Base-by-base conservation (phyloP, 129 eudicot genomes). In the Oenanthe sinensis region DNA sequence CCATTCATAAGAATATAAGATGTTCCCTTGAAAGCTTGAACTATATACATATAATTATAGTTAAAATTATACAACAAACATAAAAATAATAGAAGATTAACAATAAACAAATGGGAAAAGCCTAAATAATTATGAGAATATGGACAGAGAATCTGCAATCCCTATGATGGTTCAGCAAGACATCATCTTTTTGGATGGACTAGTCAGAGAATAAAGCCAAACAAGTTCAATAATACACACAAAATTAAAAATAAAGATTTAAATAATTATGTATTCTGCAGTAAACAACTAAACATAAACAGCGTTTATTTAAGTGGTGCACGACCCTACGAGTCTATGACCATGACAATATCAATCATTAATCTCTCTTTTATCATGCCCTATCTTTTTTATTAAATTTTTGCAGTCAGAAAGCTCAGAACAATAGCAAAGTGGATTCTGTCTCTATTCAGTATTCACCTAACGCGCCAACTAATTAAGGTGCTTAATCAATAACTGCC, bases 131-230 rank as follows among this genome's bases (percentile, higher is more conserved):
- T 17, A 37, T 77, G 71, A 69, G 79, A 77, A 45, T 54, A 22
- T 24, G 20, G 80, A 36, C 72, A 60, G 37, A 60, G 80, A 60
- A 77, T 54, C 80, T 42, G 49, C 62, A 39, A 77, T 77, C 79
- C 79, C 71, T 4, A 77, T 55, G 46, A 62, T 26, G 30, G 28
- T 55, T 36, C 71, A 39, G 4, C 69, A 42, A 77, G 60, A 72
- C n/a, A 62, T 62, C 60, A 77, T 42, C 73, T 43, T 62, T 55
- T 77, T 55, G 80, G 62, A 37, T 36, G 78, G 79, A 58, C 62
- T 77, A 55, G 71, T 58, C 79, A 52, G 79, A 77, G 79, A 77
- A 77, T 77, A 52, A 33, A 54, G 68, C 45, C 79, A 76, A 30
- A 37, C n/a, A 68, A 36, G 15, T 40, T 16, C 71, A 19, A 54